Percentiles rank a stretch among this genome's conserved stretches.
These are phyloP conservation scores for Coemansia sp. DNA, from an alignment of 192 early-diverging fungal species.

Conservation along the genomic window DNA sequence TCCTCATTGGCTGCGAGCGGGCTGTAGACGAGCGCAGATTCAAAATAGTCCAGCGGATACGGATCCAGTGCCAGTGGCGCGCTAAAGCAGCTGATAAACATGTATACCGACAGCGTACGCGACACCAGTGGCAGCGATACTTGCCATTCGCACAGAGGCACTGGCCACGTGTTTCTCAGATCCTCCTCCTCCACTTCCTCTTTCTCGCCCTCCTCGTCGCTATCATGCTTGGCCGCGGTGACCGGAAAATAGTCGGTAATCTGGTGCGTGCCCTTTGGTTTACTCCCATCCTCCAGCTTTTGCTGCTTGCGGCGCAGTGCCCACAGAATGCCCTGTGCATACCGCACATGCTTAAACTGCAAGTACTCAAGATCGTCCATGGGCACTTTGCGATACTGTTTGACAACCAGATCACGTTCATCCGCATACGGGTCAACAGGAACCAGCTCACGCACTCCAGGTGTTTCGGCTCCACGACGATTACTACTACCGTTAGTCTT, in stretches of 20 bases:
- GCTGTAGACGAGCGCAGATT: slow-evolving; percentile 58
- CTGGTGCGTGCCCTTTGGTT: slow-evolving; percentile 24
- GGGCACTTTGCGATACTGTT: slow-evolving; percentile 64
- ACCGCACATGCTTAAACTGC: slow-evolving; percentile 43
- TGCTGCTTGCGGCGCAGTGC: slow-evolving; percentile 18
- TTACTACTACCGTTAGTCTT: no score
- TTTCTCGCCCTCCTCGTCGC: slow-evolving; percentile 1
- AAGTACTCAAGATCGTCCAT: slow-evolving; percentile 81
- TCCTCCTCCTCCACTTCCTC: slow-evolving; percentile 17
- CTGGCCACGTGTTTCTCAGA: slow-evolving; percentile 27
- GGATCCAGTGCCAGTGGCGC: slow-evolving; percentile 65
- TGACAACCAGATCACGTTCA: slow-evolving; percentile 26
- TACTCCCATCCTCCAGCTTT: slow-evolving; percentile 6
- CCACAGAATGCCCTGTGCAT: slow-evolving; percentile 24
- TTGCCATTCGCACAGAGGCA: slow-evolving; percentile 32
- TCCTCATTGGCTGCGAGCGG: slow-evolving; percentile 11
- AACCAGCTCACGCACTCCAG: background rate
- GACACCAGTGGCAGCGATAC: slow-evolving; percentile 31
- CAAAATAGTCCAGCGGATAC: slow-evolving; percentile 77
- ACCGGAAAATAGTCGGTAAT: slow-evolving; percentile 34
- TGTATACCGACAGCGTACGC: slow-evolving; percentile 35
- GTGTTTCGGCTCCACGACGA: no score
- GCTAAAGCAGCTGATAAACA: slow-evolving; percentile 50
- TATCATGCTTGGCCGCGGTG: background rate
- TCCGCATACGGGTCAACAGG: slow-evolving; percentile 42